Base-by-base conservation (phyloP, 176 grass and related monocot genomes). In the Carex scoparia region DNA sequence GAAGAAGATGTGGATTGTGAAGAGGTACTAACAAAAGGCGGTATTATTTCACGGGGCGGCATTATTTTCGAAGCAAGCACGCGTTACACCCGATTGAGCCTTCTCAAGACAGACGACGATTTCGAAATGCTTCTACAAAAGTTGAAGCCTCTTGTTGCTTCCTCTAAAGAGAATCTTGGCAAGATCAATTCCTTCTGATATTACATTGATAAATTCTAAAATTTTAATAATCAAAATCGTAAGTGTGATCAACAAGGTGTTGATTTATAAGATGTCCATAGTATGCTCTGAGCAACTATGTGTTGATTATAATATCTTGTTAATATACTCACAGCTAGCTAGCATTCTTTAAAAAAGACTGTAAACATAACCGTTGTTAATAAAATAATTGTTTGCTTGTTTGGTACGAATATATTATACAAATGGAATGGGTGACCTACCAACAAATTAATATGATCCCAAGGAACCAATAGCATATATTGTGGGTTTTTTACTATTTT, bases 1-100 rank as follows among this genome's bases (percentile, higher is more conserved):
- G 92, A 89, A 35, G 90, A 93, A 84, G 94, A 97, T 57, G 23
- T 11, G 10, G 84, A 97, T 80, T 97, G 94, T 79, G 3, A 13
- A 0, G 56, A 88, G 1, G 84, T 86, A 51, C 55, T 94, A 66
- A 84, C 38, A 16, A 87, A 87, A 87, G 90, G 81, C 1, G 86
- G 88, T 2, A 93, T 97, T 46, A 83, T 90, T 69, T 86, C 94
- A 2, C 83, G 90, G 1, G 1, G 76, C 3, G 90, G 90, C 19
- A 33, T 19, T 0, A 0, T 0, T 0, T 82, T 54, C 40, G 90
- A 84, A 73, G 88, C 14, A 0, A n/a, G 79, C 61, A 85, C 73
- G 6, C 23, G 72, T 1, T 23, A 23, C 23, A 23, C 23, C 23
- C 23, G 23, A 23, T 23, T 23, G 23, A 23, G 23, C 23, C 23